phyloP scores from a whole-genome alignment of 495 filamentous ascomycete genomes.

The Aspergillus diversus region DNA sequence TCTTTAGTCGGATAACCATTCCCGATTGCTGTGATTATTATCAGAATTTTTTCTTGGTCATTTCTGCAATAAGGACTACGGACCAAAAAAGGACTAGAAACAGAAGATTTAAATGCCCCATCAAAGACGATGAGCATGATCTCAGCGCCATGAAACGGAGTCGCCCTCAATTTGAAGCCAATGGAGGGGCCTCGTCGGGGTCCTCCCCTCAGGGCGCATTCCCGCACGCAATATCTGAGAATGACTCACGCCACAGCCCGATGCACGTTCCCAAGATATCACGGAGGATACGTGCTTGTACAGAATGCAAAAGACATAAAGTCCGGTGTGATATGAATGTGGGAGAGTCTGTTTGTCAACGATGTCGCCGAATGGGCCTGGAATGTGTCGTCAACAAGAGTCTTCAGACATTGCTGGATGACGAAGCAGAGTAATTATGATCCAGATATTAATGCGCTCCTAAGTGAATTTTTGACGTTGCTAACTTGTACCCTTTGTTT shows the following conservation, averaged over 20 bases:
- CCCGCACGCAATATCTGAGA: constrained; percentile 32
- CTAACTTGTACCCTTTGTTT: constrained; percentile 1
- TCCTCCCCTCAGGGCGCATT: constrained; percentile 38
- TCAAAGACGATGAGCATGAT: constrained; percentile 19
- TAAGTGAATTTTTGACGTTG: not conserved
- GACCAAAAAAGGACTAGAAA: not conserved
- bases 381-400: constrained; percentile 60
- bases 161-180: constrained; percentile 49
- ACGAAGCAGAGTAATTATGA: constrained; percentile 50
- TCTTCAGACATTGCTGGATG: constrained; percentile 56
- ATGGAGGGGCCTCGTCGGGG: constrained; percentile 45
- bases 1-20: constrained; percentile 2
- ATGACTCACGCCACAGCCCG: constrained; percentile 31
- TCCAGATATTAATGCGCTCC: constrained; percentile 14
- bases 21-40: not conserved
- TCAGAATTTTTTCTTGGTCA: not conserved
- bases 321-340: constrained; percentile 56
- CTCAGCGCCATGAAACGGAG: constrained; percentile 48
- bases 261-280: constrained; percentile 56
- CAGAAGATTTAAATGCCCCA: constrained; percentile 4
- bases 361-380: constrained; percentile 55
- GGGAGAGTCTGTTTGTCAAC: constrained; percentile 47
- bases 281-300: constrained; percentile 59
- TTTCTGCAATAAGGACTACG: not conserved
- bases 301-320: constrained; percentile 59